These are phyloP conservation scores for Parasitella parasitica DNA, from an alignment of 371 early-diverging fungal species.

Conservation along the genomic window DNA sequence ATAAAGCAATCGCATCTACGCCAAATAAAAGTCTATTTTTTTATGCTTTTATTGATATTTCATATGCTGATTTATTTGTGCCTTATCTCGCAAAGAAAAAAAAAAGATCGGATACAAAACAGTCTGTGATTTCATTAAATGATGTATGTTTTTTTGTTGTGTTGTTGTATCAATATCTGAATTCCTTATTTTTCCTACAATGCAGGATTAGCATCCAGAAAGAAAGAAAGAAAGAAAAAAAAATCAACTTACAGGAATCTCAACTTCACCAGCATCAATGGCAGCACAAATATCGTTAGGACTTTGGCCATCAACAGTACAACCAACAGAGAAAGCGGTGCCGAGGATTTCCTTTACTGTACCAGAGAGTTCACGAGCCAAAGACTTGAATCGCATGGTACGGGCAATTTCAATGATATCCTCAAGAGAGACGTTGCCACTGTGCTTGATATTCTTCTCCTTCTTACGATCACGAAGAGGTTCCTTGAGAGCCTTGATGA, in stretches of 20 bases:
- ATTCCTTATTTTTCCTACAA: too few relatives aligned
- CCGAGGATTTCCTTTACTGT: constrained; percentile 99
- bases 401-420: constrained; percentile 98
- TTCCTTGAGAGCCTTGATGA: constrained; percentile 99
- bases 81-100: neutral
- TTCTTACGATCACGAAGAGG: constrained; percentile 99
- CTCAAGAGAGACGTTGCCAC: constrained; percentile 88
- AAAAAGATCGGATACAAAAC: neutral
- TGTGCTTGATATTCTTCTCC: constrained; percentile 99
- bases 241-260: constrained; percentile 81
- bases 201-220: too few relatives aligned
- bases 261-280: constrained; percentile 79
- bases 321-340: constrained; percentile 98
- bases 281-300: constrained; percentile 49
- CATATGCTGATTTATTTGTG: neutral
- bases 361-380: constrained; percentile 85
- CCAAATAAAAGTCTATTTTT: too few relatives aligned
- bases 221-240: too few relatives aligned
- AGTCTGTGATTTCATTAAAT: neutral
- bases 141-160: neutral
- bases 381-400: constrained; percentile 93
- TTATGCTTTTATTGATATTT: neutral
- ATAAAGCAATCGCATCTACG: too few relatives aligned
- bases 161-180: neutral
- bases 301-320: constrained; percentile 70